These are phyloP conservation scores for Lichtheimia ramosa DNA, from an alignment of 371 early-diverging fungal species.

Conservation along the genomic window DNA sequence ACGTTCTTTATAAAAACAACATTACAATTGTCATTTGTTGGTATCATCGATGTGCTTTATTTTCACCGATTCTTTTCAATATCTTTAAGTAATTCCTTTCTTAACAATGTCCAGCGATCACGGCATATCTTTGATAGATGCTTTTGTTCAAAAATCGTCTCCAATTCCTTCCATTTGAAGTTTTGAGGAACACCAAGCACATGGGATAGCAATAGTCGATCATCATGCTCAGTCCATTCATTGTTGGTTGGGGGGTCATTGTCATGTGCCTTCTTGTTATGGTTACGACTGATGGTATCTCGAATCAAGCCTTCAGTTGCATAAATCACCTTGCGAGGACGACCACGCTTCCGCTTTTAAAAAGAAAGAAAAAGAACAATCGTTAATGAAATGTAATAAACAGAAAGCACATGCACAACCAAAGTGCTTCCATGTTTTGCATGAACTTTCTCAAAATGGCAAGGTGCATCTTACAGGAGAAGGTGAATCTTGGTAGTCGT, in stretches of 20 bases:
- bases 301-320: conserved; percentile 2
- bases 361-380: not conserved
- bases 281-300: conserved; percentile 1
- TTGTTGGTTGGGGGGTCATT: conserved; percentile 1
- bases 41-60: no score
- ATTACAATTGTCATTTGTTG: no score
- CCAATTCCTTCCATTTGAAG: conserved; percentile 15
- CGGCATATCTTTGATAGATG: conserved; percentile 13
- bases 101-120: conserved; percentile 17
- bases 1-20: no score
- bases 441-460: conserved; percentile 1
- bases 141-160: conserved; percentile 9
- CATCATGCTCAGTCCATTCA: conserved; percentile 17
- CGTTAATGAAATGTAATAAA: not conserved
- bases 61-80: not conserved
- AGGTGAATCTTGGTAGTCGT: no score
- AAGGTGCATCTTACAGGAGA: not conserved
- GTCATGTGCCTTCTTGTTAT: conserved; percentile 5
- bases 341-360: conserved; percentile 25
- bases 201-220: conserved; percentile 11
- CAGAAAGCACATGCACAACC: not conserved
- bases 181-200: conserved; percentile 7
- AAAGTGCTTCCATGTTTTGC: not conserved
- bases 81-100: conserved; percentile 7
- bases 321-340: conserved; percentile 24